Evolutionary conservation across 2,329 filamentous ascomycete genomes (phyloP).

Genomic region (Pseudogymnoascus sp.): DNA sequence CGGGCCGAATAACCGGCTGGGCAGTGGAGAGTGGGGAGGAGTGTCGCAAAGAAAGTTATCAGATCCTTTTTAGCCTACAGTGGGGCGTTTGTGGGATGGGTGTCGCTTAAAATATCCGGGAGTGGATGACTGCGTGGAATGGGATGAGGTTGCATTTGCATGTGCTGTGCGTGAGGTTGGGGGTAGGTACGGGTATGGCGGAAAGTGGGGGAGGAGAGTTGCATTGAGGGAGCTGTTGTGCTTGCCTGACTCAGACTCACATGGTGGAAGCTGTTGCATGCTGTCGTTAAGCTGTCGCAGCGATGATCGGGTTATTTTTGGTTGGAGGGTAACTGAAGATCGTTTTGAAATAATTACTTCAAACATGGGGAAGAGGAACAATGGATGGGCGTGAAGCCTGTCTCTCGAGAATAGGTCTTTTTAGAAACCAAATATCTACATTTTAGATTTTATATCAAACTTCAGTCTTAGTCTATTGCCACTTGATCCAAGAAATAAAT

Average conservation of each 20-base stretch:
- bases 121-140: not conserved
- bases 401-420: not conserved
- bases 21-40: not conserved
- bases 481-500: not conserved
- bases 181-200: not conserved
- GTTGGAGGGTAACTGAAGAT: not conserved
- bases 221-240: not conserved
- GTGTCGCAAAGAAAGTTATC: constrained; percentile 1
- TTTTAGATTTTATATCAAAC: not conserved
- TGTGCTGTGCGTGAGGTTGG: not conserved
- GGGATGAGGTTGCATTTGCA: constrained; percentile 4
- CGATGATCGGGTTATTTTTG: not conserved
- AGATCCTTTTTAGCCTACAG: not conserved
- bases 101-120: constrained; percentile 4
- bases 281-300: not conserved
- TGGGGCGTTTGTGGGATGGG: not conserved
- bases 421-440: not conserved
- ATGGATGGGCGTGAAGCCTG: not conserved
- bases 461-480: not conserved
- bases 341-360: not conserved
- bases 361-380: not conserved
- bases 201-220: not conserved
- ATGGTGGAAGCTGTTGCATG: not conserved
- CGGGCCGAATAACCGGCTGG: not conserved
- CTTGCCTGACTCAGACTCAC: not conserved